phyloP scores from a whole-genome alignment of 2,329 filamentous ascomycete species.

The Myriosclerotinia scirpicola region DNA sequence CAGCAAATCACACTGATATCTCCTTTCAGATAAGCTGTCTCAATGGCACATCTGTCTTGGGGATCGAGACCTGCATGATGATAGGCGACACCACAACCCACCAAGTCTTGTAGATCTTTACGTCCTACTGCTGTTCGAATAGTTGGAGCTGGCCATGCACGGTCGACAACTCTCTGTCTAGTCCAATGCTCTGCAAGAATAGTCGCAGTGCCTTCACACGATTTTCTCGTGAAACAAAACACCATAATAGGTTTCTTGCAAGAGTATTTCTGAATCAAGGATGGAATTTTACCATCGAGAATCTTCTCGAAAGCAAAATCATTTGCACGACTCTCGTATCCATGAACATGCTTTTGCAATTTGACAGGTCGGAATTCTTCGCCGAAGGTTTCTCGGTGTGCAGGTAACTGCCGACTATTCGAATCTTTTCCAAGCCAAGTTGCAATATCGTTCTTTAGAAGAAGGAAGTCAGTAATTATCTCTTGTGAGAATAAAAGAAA shows the following conservation, averaged over 20 bases:
- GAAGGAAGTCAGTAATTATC: background rate
- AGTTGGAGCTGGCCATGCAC: conserved; percentile 63
- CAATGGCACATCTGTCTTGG: conserved; percentile 64
- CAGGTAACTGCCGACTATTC: conserved; percentile 59
- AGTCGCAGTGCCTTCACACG: conserved; percentile 66
- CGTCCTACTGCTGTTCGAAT: conserved; percentile 53
- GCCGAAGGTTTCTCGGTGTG: conserved; percentile 67
- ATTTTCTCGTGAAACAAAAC: conserved; percentile 77
- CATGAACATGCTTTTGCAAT: conserved; percentile 73
- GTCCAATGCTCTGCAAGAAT: conserved; percentile 66
- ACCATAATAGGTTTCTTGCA: conserved; percentile 76
- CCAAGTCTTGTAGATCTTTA: conserved; percentile 56
- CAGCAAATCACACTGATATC: conserved; percentile 82
- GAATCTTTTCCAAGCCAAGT: conserved; percentile 72
- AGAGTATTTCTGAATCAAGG: conserved; percentile 65
- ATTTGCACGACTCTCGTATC: conserved; percentile 62
- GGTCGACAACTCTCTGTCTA: conserved; percentile 49
- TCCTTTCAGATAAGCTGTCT: conserved; percentile 66
- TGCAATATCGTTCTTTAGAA: conserved; percentile 63
- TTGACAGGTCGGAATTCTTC: conserved; percentile 80
- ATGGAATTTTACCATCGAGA: conserved; percentile 64
- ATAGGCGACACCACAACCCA: conserved; percentile 66
- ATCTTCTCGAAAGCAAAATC: conserved; percentile 75
- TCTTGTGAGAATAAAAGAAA: too few species aligned
- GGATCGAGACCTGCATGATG: conserved; percentile 75